phyloP scores from a whole-genome alignment of 1,139 yeast species.

The Suhomyces guaymorum region DNA sequence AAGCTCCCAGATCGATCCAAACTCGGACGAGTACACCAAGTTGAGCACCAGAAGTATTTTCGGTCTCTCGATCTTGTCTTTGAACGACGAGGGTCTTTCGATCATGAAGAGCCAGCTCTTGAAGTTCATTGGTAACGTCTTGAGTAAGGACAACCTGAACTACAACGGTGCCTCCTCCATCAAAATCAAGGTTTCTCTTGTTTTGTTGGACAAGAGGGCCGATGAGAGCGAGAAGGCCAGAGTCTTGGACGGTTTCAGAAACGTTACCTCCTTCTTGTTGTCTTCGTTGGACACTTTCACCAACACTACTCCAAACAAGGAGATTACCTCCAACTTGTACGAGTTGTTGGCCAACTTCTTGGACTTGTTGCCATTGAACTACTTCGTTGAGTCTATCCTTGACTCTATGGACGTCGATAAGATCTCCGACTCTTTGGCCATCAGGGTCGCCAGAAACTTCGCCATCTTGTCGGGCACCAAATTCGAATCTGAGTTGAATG shows the following conservation, averaged over 20 bases:
- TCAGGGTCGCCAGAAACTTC: slow-evolving; percentile 51
- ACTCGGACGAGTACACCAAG: slow-evolving; percentile 36
- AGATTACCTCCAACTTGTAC: slow-evolving; percentile 32
- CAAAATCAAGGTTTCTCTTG: slow-evolving; percentile 60
- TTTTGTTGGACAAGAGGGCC: slow-evolving; percentile 50
- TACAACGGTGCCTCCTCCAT: slow-evolving; percentile 42
- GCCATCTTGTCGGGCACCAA: slow-evolving; percentile 64
- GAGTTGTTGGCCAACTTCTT: slow-evolving; percentile 61
- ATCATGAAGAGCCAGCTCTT: slow-evolving; percentile 53
- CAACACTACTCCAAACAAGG: slow-evolving; percentile 18
- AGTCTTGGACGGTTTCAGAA: slow-evolving; percentile 47
- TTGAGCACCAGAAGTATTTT: slow-evolving; percentile 60
- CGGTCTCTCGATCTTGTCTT: slow-evolving; percentile 58
- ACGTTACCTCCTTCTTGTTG: slow-evolving; percentile 40
- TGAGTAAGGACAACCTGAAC: slow-evolving; percentile 45
- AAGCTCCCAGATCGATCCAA: slow-evolving; percentile 33
- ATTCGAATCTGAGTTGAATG: slow-evolving; percentile 61
- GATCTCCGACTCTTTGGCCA: slow-evolving; percentile 34
- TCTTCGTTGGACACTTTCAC: slow-evolving; percentile 36
- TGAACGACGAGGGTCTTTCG: slow-evolving; percentile 50
- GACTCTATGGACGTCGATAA: slow-evolving; percentile 53
- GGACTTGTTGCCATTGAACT: slow-evolving; percentile 70
- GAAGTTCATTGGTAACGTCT: slow-evolving; percentile 51
- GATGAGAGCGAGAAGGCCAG: slow-evolving; percentile 26
- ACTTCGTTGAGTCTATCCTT: slow-evolving; percentile 67